These are phyloP conservation scores for Zoysia japonica DNA, from an alignment of 176 grass and related monocot genomes.

Conservation along the genomic window DNA sequence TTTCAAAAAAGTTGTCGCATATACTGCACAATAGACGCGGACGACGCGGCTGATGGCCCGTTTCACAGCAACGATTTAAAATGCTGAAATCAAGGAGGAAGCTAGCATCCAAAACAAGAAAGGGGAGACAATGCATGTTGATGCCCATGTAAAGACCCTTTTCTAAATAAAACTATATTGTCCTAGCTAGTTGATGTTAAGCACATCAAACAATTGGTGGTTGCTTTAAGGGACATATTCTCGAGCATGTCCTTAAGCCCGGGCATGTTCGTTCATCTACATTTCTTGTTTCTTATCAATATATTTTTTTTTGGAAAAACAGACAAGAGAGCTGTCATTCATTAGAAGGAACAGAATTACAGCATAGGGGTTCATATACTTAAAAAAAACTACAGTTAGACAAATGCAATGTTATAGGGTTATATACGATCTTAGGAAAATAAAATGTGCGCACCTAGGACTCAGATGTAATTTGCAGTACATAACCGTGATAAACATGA, in stretches of 20 bases:
- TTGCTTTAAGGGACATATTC: constrained; percentile 63
- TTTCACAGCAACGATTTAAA: constrained; percentile 39
- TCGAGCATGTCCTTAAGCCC: constrained; percentile 38
- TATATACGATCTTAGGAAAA: not conserved
- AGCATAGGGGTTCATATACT: no score
- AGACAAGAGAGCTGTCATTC: no score
- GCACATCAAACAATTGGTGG: constrained; percentile 52
- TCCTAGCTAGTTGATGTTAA: constrained; percentile 35
- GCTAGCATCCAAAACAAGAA: constrained; percentile 36
- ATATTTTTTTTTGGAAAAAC: no score
- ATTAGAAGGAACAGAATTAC: no score
- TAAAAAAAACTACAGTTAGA: no score
- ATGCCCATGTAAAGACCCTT: constrained; percentile 41
- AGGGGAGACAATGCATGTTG: not conserved
- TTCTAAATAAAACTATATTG: constrained; percentile 22
- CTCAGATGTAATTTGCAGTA: constrained; percentile 11
- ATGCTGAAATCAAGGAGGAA: constrained; percentile 32
- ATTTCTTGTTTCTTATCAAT: constrained; percentile 47
- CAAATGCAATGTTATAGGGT: not conserved
- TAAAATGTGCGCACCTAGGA: not conserved
- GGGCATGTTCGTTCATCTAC: constrained; percentile 51
- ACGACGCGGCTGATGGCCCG: constrained; percentile 24
- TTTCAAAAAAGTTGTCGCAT: constrained; percentile 30
- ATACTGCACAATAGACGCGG: constrained; percentile 17
- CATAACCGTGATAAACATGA: not conserved